Conservation (phyloP, 2,329 filamentous ascomycete species). For the Epichloe aotearoae region DNA sequence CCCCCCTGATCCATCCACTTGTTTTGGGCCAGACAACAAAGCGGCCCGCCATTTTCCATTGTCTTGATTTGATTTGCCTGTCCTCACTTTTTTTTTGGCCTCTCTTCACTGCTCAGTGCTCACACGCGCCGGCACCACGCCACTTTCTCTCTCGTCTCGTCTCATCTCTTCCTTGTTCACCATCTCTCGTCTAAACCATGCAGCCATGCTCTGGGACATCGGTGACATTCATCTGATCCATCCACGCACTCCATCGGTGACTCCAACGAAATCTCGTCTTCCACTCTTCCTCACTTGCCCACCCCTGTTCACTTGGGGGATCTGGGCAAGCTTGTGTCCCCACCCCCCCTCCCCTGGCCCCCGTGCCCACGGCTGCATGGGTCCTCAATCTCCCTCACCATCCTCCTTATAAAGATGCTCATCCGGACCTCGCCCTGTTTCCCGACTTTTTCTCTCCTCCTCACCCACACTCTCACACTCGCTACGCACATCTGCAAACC, state of each 20-base stretch:
- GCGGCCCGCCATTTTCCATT: background rate
- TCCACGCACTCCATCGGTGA: background rate
- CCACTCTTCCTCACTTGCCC: background rate
- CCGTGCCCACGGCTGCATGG: constrained; percentile 1
- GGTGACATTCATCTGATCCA: background rate
- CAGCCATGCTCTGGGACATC: too few species aligned
- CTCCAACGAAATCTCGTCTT: constrained; percentile 2
- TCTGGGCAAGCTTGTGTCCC: background rate
- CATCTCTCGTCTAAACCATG: background rate
- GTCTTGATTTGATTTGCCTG: background rate
- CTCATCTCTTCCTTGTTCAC: background rate
- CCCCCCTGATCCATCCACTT: background rate
- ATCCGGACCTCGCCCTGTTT: constrained; percentile 21
- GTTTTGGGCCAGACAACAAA: background rate
- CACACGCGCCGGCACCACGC: too few species aligned
- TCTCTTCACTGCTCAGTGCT: background rate
- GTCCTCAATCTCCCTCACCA: constrained; percentile 8
- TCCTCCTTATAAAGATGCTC: constrained; percentile 35
- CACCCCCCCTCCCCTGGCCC: constrained; percentile 7
- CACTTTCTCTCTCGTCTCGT: too few species aligned
- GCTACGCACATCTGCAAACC: constrained; percentile 26
- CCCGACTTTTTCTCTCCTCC: constrained; percentile 22
- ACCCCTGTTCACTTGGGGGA: constrained; percentile 4
- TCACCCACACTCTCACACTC: constrained; percentile 36
- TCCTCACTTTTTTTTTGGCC: background rate